phyloP scores from a whole-genome alignment of 441 rosid genomes.

The Geranium incanum region DNA sequence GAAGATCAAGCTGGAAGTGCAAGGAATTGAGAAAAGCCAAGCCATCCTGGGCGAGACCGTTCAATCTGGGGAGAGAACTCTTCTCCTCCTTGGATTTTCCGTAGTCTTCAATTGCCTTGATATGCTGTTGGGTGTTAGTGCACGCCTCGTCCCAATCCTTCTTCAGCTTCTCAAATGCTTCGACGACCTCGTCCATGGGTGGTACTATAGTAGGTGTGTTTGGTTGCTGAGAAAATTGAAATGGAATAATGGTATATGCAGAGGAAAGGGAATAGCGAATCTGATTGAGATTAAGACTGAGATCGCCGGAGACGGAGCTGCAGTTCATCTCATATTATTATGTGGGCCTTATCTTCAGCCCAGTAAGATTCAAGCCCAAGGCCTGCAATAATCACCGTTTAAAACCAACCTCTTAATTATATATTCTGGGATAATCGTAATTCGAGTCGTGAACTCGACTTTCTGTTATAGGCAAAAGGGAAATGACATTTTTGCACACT shows the following conservation, averaged over 20 bases:
- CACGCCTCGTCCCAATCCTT: conserved; percentile 74
- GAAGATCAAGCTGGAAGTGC: conserved; percentile 73
- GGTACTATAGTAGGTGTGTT: not conserved
- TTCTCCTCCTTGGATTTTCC: conserved; percentile 43
- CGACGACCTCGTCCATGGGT: conserved; percentile 66
- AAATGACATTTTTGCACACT: too few relatives aligned
- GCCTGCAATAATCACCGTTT: too few relatives aligned
- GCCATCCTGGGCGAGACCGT: conserved; percentile 76
- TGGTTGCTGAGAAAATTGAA: conserved; percentile 8
- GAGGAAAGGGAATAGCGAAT: too few relatives aligned
- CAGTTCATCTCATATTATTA: too few relatives aligned
- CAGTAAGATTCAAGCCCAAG: too few relatives aligned
- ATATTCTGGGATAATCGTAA: too few relatives aligned
- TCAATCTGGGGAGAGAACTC: conserved; percentile 62
- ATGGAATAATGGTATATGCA: not conserved
- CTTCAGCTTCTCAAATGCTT: conserved; percentile 73
- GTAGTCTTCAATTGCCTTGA: conserved; percentile 51
- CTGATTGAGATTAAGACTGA: too few relatives aligned
- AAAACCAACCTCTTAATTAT: too few relatives aligned
- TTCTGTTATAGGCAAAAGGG: too few relatives aligned
- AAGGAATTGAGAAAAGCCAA: conserved; percentile 67
- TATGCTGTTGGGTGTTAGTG: conserved; percentile 40
- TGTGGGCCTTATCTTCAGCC: too few relatives aligned
- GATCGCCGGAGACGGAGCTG: too few relatives aligned
- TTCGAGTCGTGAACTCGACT: too few relatives aligned